Percentiles rank a stretch among this genome's conserved stretches.
Conservation (phyloP, 495 filamentous ascomycete species). For the Daldinia concentrica region DNA sequence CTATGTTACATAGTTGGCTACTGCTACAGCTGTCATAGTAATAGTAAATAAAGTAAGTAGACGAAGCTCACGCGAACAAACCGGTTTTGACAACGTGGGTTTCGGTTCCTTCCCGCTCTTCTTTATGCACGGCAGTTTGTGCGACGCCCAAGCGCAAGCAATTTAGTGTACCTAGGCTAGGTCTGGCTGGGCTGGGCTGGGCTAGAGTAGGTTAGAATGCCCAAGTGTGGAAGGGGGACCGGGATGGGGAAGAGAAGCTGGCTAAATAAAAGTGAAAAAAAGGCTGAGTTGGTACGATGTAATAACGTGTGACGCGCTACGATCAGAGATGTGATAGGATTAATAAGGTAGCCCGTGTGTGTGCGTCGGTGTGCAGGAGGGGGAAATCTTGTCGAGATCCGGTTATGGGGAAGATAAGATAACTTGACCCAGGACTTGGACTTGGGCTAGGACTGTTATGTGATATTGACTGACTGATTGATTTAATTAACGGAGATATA, state of each 20-base stretch:
- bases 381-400: background rate
- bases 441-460: too few species aligned
- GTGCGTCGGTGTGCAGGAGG: background rate
- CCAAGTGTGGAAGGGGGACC: background rate
- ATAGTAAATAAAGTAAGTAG: background rate
- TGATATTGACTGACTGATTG: background rate
- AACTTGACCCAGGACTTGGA: background rate
- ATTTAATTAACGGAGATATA: background rate
- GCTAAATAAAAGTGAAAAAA: background rate
- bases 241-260: background rate
- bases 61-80: background rate
- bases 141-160: background rate
- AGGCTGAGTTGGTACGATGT: background rate
- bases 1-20: too few species aligned
- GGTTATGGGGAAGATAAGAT: background rate
- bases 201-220: background rate
- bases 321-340: background rate
- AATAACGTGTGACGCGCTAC: background rate
- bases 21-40: background rate
- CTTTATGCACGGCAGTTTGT: conserved; percentile 27
- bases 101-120: conserved; percentile 38
- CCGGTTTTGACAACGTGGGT: background rate
- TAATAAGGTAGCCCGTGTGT: background rate
- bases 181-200: background rate
- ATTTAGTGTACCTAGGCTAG: background rate